Conservation (phyloP, 176 grass and related monocot genomes). For the Paspalum notatum region DNA sequence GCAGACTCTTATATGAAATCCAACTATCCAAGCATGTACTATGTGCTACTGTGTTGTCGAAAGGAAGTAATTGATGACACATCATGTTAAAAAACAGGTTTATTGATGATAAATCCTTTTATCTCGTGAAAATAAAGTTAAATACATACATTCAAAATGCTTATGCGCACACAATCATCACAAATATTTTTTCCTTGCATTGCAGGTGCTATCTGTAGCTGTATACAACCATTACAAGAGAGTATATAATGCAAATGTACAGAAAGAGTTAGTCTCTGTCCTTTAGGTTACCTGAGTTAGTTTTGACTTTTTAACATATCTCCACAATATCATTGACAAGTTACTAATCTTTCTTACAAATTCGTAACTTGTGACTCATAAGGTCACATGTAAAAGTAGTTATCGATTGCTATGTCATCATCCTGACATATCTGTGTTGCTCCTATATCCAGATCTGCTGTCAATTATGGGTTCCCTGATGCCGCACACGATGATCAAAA, state of each 20-base stretch:
- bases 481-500: conserved; percentile 62
- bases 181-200: conserved; percentile 47
- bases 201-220: conserved; percentile 94
- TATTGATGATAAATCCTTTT: background rate
- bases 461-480: conserved; percentile 51
- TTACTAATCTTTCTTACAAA: conserved; percentile 25
- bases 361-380: conserved; percentile 18
- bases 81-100: background rate
- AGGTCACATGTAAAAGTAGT: background rate
- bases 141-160: background rate
- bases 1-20: background rate
- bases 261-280: conserved; percentile 87
- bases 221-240: conserved; percentile 99
- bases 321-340: conserved; percentile 22
- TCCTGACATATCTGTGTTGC: conserved; percentile 32
- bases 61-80: conserved; percentile 21
- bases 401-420: conserved; percentile 8
- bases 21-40: no score
- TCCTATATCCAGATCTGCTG: conserved; percentile 58
- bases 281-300: conserved; percentile 25
- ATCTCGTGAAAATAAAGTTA: background rate
- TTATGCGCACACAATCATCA: background rate
- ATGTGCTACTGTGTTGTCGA: conserved; percentile 1
- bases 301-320: background rate
- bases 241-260: conserved; percentile 82